Base-by-base conservation (phyloP, 192 early-diverging fungal genomes). In the Coemansia sp. region DNA sequence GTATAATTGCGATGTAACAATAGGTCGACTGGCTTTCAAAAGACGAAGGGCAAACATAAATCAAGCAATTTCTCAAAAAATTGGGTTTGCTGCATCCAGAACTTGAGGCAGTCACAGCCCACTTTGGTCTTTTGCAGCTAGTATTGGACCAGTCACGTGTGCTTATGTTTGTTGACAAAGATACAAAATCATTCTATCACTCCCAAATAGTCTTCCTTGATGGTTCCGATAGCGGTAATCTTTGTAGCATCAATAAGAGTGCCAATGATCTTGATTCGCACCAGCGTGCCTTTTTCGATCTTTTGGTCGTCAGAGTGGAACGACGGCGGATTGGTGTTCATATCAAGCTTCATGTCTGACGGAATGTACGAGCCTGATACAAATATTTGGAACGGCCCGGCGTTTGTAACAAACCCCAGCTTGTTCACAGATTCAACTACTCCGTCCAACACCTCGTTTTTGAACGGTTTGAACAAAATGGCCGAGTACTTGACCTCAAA, bases 381-480 rank as follows among this genome's bases (percentile, higher is more conserved):
- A 84, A 97, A 97, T 8, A 94, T 90, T 70, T 92, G 86, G 2
- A 97, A 76, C 0, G 97, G 97, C 5, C 97, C 97, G 14, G 96
- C 90, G 56, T 96, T 94, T 2, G 90, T 92, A 77, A 94, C 95
- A 70, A 99, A 94, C 19, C 97, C 97, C 81, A 95, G 88, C 88
- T 94, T 90, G 67, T 91, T 97, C 5, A 99, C 96, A 49, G 85
- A 89, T 0, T 88, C 92, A 1, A 93, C 90, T 5, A 94, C 85
- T 0, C 90, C 96, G 75, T 99, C 96, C 7, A 98, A 83, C 7
- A 99, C 97, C 79, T 98, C 92, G 53, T 93, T 92, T 63, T 91
- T 96, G 83, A 95, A 99, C 14, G 96, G 95, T 70, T 95, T 97
- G 64, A 97, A 96, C 3, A 99, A 92, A 71, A 99, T 91, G 3